Evolutionary conservation across 2,329 filamentous ascomycete species (phyloP).

Genomic region (Ophiostoma ips): DNA sequence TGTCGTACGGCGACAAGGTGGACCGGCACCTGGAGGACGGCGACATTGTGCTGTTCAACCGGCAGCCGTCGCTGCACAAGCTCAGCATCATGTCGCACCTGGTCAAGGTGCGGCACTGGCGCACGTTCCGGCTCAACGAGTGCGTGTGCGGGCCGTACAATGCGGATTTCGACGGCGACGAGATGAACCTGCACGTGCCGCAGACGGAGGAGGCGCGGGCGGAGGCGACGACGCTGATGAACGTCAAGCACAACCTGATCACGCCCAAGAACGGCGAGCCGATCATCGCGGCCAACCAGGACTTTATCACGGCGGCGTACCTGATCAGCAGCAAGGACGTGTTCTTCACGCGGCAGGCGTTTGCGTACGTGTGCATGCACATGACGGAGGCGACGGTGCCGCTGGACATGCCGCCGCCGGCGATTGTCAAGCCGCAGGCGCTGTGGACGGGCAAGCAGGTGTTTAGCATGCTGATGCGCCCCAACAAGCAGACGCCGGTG

Average conservation of each 20-base stretch:
- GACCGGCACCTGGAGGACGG: constrained; percentile 91
- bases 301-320: constrained; percentile 95
- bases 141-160: constrained; percentile 98
- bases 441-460: constrained; percentile 95
- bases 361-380: constrained; percentile 80
- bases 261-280: constrained; percentile 97
- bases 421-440: constrained; percentile 70
- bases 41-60: constrained; percentile 94
- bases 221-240: constrained; percentile 93
- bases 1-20: constrained; percentile 75
- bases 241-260: constrained; percentile 88
- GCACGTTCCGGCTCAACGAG: constrained; percentile 92
- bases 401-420: constrained; percentile 74
- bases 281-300: constrained; percentile 96
- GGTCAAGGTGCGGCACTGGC: constrained; percentile 85
- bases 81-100: constrained; percentile 96
- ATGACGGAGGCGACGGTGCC: constrained; percentile 66
- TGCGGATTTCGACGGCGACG: constrained; percentile 95
- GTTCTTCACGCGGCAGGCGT: constrained; percentile 80
- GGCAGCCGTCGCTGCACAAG: constrained; percentile 94
- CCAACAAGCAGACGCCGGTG: constrained; percentile 71
- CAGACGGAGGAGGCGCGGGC: constrained; percentile 94
- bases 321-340: constrained; percentile 82
- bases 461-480: constrained; percentile 72
- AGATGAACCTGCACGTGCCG: constrained; percentile 97